Evolutionary conservation across 208 protist genomes (phyloP).

Genomic region (Crithidia brevicula): DNA sequence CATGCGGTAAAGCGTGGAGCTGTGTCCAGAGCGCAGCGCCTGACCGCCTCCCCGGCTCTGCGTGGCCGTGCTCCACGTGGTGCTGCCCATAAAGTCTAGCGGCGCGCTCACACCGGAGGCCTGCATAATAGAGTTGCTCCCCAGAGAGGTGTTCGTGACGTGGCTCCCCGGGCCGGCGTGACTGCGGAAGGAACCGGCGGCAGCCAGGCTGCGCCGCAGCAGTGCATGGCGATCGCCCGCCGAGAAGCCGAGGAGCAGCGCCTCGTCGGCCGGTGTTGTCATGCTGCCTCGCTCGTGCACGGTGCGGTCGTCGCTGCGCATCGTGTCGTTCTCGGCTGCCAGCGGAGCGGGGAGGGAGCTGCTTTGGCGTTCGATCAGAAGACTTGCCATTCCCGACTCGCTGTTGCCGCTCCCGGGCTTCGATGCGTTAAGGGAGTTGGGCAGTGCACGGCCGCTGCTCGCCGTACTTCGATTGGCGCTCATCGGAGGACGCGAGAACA

Average conservation of each 20-base stretch:
- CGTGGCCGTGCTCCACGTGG: slow-evolving; percentile 1
- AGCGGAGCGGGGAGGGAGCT: background rate
- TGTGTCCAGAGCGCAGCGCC: slow-evolving; percentile 7
- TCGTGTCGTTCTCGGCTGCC: slow-evolving; percentile 2
- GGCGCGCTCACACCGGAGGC: slow-evolving; percentile 13
- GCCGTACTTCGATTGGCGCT: slow-evolving; percentile 23
- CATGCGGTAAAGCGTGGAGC: slow-evolving; percentile 11
- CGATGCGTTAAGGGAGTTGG: slow-evolving; percentile 6
- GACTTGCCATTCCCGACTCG: background rate
- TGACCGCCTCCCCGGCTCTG: background rate
- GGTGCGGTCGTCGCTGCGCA: slow-evolving; percentile 12
- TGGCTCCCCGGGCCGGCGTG: background rate
- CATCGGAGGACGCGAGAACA: slow-evolving; percentile 8
- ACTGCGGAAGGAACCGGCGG: slow-evolving; percentile 5
- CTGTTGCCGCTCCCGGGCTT: slow-evolving; percentile 16
- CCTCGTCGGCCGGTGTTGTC: slow-evolving; percentile 9
- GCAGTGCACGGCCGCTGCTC: slow-evolving; percentile 14
- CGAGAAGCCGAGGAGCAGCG: slow-evolving; percentile 14
- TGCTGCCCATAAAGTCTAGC: slow-evolving; percentile 22
- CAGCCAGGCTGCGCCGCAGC: slow-evolving; percentile 12
- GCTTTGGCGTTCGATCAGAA: slow-evolving; percentile 9
- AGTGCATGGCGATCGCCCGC: slow-evolving; percentile 7
- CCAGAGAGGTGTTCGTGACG: slow-evolving; percentile 8
- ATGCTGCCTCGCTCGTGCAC: slow-evolving; percentile 7
- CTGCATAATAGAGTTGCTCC: slow-evolving; percentile 6